Evolutionary conservation across 345 rosid genomes (phyloP).

Genomic region (Eucalyptus globulus): DNA sequence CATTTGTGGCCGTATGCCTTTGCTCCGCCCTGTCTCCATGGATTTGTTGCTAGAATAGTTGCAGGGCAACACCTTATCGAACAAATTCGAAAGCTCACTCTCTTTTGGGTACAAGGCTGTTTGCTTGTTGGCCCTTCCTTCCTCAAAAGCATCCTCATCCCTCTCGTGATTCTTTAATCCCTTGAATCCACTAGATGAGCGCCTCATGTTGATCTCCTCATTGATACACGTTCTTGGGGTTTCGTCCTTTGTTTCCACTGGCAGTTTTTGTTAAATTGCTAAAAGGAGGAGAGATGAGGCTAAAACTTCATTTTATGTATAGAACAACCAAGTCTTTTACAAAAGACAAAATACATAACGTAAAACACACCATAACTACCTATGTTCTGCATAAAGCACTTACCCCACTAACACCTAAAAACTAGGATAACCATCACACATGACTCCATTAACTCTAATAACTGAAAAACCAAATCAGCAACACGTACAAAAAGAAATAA

Average conservation of each 20-base stretch:
- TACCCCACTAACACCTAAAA: no score
- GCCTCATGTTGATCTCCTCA: not conserved
- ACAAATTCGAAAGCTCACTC: constrained; percentile 32
- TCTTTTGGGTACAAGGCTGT: constrained; percentile 29
- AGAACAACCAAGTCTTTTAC: no score
- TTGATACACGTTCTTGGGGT: not conserved
- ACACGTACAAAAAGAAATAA: no score
- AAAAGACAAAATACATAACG: no score
- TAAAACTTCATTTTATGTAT: no score
- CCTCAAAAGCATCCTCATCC: constrained; percentile 34
- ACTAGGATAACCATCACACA: no score
- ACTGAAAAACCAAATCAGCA: no score
- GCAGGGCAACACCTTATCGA: constrained; percentile 32
- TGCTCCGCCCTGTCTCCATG: not conserved
- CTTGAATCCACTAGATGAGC: not conserved
- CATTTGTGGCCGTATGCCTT: not conserved
- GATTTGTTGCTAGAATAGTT: not conserved
- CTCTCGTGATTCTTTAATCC: constrained; percentile 39
- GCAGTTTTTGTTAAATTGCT: not conserved
- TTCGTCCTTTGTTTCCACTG: not conserved
- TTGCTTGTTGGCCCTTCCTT: constrained; percentile 48
- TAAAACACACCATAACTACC: no score
- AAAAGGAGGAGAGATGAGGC: no score
- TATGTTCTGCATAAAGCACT: no score
- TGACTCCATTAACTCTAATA: no score